phyloP scores from a whole-genome alignment of 371 early-diverging fungal genomes.

The Saksenaea vasiformis region DNA sequence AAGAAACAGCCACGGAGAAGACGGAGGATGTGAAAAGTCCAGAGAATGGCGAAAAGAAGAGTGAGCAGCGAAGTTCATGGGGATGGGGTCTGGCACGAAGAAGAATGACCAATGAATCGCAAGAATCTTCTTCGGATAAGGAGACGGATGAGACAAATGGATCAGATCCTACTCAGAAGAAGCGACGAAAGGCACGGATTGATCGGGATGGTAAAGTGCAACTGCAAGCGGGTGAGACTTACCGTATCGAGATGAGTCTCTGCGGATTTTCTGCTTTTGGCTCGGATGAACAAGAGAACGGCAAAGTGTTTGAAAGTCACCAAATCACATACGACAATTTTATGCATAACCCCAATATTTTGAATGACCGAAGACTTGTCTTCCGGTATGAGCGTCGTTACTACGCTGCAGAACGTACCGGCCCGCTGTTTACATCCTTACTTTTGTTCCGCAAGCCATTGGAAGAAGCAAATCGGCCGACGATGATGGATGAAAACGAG shows the following conservation, averaged over 20 bases:
- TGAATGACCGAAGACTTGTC: constrained; percentile 69
- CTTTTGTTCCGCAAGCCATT: constrained; percentile 48
- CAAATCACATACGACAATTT: constrained; percentile 66
- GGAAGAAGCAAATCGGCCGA: constrained; percentile 5
- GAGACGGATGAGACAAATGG: background rate
- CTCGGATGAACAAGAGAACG: constrained; percentile 52
- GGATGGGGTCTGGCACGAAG: constrained; percentile 9
- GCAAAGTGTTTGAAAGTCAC: constrained; percentile 60
- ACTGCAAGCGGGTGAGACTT: constrained; percentile 29
- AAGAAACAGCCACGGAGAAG: background rate
- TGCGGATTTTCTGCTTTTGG: constrained; percentile 52
- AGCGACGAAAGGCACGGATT: constrained; percentile 41
- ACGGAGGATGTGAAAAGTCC: background rate
- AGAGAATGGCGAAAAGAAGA: background rate
- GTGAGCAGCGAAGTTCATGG: constrained; percentile 1
- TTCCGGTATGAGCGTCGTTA: constrained; percentile 66
- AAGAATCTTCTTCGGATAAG: background rate
- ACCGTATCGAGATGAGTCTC: constrained; percentile 60
- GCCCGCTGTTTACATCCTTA: constrained; percentile 58
- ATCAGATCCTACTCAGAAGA: background rate
- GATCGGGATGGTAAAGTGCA: constrained; percentile 14
- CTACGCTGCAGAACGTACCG: constrained; percentile 41
- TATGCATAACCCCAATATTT: constrained; percentile 62
- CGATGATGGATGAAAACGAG: background rate
- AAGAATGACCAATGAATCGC: constrained; percentile 8